Evolutionary conservation across 1,284 basidiomycete genomes (phyloP).

Genomic region (Cronartium quercuum): DNA sequence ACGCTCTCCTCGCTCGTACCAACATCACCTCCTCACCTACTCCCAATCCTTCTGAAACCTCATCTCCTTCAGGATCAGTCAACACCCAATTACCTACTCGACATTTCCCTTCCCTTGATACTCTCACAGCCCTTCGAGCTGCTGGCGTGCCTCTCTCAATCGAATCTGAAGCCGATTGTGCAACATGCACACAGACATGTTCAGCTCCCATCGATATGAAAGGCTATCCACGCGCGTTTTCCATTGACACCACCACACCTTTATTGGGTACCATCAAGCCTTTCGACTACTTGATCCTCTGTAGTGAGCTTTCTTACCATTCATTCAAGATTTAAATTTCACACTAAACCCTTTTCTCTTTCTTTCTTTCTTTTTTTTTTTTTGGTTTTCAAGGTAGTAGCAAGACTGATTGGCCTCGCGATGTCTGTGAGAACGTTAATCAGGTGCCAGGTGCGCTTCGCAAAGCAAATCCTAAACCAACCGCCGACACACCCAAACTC

Average conservation of each 20-base stretch:
- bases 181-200: background rate
- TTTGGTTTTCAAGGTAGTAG: too few species aligned
- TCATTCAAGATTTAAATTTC: background rate
- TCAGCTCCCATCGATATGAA: background rate
- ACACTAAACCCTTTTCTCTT: too few species aligned
- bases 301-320: conserved; percentile 1
- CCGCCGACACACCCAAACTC: background rate
- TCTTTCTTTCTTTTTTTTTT: too few species aligned
- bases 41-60: background rate
- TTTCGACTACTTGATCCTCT: conserved; percentile 9
- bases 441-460: background rate
- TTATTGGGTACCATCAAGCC: conserved; percentile 1
- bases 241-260: conserved; percentile 11
- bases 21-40: background rate
- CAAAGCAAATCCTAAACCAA: background rate
- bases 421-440: background rate
- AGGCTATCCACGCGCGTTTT: background rate
- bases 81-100: conserved; percentile 3
- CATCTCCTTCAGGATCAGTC: background rate
- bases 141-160: background rate
- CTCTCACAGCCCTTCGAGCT: background rate
- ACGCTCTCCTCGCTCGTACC: background rate
- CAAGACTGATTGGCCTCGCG: conserved; percentile 17
- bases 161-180: background rate
- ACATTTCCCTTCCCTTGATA: conserved; percentile 9